phyloP scores from a whole-genome alignment of 495 filamentous ascomycete genomes.

The Aspergillus funiculosus region DNA sequence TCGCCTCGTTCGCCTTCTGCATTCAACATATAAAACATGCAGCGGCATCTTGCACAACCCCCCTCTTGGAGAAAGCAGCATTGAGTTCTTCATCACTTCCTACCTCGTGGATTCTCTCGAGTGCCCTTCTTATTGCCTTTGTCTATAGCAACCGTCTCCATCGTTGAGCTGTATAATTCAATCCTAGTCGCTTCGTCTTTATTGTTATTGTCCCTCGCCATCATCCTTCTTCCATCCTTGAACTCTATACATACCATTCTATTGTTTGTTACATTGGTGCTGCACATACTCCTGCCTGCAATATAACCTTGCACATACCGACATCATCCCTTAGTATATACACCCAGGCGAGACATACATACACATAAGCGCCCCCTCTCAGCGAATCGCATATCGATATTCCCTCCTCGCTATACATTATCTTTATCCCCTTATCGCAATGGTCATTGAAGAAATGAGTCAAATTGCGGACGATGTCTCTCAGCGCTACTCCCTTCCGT shows the following conservation, averaged over 20 bases:
- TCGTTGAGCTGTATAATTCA: slow-evolving; percentile 16
- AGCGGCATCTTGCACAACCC: slow-evolving; percentile 17
- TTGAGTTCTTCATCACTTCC: slow-evolving; percentile 12
- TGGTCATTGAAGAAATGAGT: slow-evolving; percentile 35
- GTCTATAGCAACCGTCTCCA: slow-evolving; percentile 9
- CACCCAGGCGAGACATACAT: slow-evolving; percentile 9
- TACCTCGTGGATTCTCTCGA: slow-evolving; percentile 19
- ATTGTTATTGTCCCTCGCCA: slow-evolving; percentile 4
- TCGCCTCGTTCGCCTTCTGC: slow-evolving; percentile 21
- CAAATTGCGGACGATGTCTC: slow-evolving; percentile 28
- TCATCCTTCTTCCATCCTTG: slow-evolving; percentile 2
- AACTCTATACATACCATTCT: slow-evolving; percentile 4
- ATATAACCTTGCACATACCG: neutral
- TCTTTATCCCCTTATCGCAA: neutral
- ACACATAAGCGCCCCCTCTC: neutral
- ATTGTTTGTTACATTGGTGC: neutral
- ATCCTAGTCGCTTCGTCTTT: neutral
- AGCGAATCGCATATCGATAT: too few species aligned
- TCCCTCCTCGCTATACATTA: neutral
- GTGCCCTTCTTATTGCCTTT: neutral
- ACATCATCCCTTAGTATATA: neutral
- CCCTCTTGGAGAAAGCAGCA: slow-evolving; percentile 12
- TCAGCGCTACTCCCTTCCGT: slow-evolving; percentile 41
- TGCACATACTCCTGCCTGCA: neutral
- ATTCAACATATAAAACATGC: slow-evolving; percentile 28